phyloP scores from a whole-genome alignment of 371 early-diverging fungal genomes.

The Apophysomyces trapeziformis region DNA sequence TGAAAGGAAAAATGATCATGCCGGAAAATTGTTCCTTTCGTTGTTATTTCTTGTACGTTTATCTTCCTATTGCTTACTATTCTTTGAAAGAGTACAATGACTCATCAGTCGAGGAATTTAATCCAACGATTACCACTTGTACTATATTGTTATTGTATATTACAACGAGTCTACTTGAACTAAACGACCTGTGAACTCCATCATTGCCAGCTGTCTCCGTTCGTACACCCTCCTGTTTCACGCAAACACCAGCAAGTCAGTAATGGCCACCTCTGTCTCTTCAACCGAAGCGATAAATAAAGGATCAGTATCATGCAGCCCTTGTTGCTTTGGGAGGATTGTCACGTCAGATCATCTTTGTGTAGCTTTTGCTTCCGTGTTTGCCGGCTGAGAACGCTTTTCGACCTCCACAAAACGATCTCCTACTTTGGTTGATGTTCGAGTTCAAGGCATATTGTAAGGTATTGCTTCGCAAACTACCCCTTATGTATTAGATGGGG shows the following conservation, averaged over 20 bases:
- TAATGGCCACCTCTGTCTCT: constrained; percentile 7
- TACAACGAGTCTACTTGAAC: constrained; percentile 34
- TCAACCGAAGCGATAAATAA: constrained; percentile 30
- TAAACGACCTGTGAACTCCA: constrained; percentile 41
- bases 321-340: constrained; percentile 37
- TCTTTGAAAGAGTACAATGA: neutral
- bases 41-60: neutral
- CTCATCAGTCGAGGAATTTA: constrained; percentile 4
- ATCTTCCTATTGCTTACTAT: neutral
- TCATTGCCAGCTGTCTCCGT: constrained; percentile 36
- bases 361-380: neutral
- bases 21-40: no score
- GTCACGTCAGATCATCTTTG: constrained; percentile 25
- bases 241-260: constrained; percentile 42
- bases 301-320: constrained; percentile 42
- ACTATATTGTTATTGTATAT: constrained; percentile 35
- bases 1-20: no score
- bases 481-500: no score
- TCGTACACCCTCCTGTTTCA: constrained; percentile 34
- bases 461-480: no score
- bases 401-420: constrained; percentile 8
- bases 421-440: no score
- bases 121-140: constrained; percentile 37
- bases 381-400: neutral
- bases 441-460: no score